A percentile compares a stretch with the other conserved stretches of the same genome.
Evolutionary conservation across 2,329 filamentous ascomycete genomes (phyloP).

Genomic region (Fusarium sambucinum): DNA sequence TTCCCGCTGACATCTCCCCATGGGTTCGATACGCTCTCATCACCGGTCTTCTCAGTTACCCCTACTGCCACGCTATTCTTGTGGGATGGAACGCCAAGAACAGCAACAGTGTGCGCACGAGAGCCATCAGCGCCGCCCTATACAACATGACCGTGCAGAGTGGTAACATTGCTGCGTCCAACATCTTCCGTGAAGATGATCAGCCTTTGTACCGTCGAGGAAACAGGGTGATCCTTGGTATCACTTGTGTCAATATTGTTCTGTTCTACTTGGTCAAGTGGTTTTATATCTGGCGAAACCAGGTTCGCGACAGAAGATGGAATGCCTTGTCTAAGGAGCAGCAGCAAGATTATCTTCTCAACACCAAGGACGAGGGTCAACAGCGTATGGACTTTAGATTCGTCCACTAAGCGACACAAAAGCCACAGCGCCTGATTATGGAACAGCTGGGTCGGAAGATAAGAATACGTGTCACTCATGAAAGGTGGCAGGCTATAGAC

Average conservation of each 20-base stretch:
- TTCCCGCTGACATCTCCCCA: slow-evolving; percentile 53
- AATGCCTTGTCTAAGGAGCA: slow-evolving; percentile 59
- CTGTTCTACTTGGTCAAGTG: slow-evolving; percentile 59
- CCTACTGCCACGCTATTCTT: slow-evolving; percentile 59
- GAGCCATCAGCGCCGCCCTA: slow-evolving; percentile 70
- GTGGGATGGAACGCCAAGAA: slow-evolving; percentile 73
- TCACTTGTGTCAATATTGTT: slow-evolving; percentile 61
- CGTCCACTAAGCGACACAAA: slow-evolving; percentile 52
- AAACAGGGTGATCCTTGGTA: slow-evolving; percentile 62
- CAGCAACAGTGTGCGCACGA: slow-evolving; percentile 70
- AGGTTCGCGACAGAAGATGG: slow-evolving; percentile 58
- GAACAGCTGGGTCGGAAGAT: neutral
- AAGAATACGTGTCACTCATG: neutral
- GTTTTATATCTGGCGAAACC: slow-evolving; percentile 63
- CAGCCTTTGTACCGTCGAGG: slow-evolving; percentile 64
- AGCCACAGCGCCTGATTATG: no score
- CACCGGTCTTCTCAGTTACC: slow-evolving; percentile 58
- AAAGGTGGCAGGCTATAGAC: neutral
- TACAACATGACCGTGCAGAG: slow-evolving; percentile 70
- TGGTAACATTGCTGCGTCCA: slow-evolving; percentile 57
- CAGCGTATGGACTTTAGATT: slow-evolving; percentile 69
- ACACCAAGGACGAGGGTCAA: slow-evolving; percentile 64
- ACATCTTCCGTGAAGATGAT: slow-evolving; percentile 63
- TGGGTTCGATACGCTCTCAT: slow-evolving; percentile 59
- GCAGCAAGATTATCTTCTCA: slow-evolving; percentile 61